Evolutionary conservation across 352 stramenopile species (phyloP), one percentile per base, ranked within the genome.

Genomic region (Phytophthora tentaculata): DNA sequence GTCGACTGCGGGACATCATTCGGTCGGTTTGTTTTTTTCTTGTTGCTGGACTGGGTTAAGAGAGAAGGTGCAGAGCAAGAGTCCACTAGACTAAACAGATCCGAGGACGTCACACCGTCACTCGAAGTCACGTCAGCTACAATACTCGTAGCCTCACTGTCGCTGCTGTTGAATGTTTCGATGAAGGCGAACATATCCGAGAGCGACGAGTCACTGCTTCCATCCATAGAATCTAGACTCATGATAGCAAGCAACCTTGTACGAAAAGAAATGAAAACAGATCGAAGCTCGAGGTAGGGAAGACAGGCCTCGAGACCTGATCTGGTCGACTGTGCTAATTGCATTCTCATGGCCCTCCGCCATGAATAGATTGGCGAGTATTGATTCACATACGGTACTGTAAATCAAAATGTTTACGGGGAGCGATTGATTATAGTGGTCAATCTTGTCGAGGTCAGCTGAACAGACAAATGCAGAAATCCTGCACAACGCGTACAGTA

Each of bases 121-220:
- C 26, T 32, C 26, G 26, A 32, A 32, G 26, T 32, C 8, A 8
- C 26, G 26, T 32, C 3, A 32, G 26, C 26, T 32, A 32, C 26
- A 32, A 3, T 32, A 32, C 26, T 32, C 8, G 26, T 32, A 8
- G 41, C 45, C n/a, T 55, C 59, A 26, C n/a, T 47, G 24, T 66
- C 49, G 16, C 29, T 60, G 28, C 28, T 54, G 23, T 66, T 26
- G 37, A 58, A 32, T 5, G 49, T 41, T 14, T 60, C 59, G 7
- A 66, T 54, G 59, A 60, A 66, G 17, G 23, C 28, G 37, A 66
- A 53, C 23, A 66, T 49, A 10, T 53, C 59, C 37, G 41, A 53
- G 20, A 66, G 37, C 13, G 35, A 14, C 3, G 26, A 26, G 49
- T 56, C 14, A 16, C 24, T 17, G 9, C 5, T 17, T 20, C 26